Conservation (phyloP, 345 rosid genomes). For the Clausena lansium region DNA sequence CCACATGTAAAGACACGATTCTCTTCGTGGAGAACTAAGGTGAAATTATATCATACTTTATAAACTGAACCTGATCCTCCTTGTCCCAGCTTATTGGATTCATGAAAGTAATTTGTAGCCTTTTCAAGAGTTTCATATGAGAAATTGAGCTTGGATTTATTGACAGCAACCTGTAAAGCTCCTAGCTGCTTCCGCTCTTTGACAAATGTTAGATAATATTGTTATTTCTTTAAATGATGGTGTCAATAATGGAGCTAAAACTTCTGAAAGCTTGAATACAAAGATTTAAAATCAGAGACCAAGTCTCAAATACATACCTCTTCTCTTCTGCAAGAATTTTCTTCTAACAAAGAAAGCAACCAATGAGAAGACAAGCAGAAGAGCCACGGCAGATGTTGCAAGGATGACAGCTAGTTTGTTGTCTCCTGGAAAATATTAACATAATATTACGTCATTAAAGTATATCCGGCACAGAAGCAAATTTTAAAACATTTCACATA, state of each 20-base stretch:
- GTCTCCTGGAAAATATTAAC: slow-evolving; percentile 35
- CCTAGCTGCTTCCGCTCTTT: slow-evolving; percentile 71
- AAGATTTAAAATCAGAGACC: background rate
- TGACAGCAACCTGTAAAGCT: slow-evolving; percentile 43
- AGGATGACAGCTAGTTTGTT: slow-evolving; percentile 45
- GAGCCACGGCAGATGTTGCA: slow-evolving; percentile 52
- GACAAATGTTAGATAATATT: slow-evolving; percentile 15
- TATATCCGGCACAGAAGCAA: background rate
- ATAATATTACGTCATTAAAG: background rate
- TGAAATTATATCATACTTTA: slow-evolving; percentile 40
- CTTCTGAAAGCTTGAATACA: background rate
- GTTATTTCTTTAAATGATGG: background rate
- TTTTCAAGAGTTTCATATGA: slow-evolving; percentile 76
- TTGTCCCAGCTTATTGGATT: slow-evolving; percentile 75
- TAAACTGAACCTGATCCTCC: slow-evolving; percentile 93
- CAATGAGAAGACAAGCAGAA: slow-evolving; percentile 39
- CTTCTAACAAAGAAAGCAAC: slow-evolving; percentile 40
- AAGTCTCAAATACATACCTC: slow-evolving; percentile 36
- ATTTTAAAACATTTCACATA: background rate
- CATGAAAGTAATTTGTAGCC: slow-evolving; percentile 72
- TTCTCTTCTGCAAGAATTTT: slow-evolving; percentile 41
- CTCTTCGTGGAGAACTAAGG: background rate
- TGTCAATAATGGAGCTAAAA: background rate
- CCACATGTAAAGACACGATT: background rate
- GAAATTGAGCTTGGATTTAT: slow-evolving; percentile 70